Evolutionary conservation across 2,329 filamentous ascomycete species (phyloP).

Genomic region (Calonectria pteridis): DNA sequence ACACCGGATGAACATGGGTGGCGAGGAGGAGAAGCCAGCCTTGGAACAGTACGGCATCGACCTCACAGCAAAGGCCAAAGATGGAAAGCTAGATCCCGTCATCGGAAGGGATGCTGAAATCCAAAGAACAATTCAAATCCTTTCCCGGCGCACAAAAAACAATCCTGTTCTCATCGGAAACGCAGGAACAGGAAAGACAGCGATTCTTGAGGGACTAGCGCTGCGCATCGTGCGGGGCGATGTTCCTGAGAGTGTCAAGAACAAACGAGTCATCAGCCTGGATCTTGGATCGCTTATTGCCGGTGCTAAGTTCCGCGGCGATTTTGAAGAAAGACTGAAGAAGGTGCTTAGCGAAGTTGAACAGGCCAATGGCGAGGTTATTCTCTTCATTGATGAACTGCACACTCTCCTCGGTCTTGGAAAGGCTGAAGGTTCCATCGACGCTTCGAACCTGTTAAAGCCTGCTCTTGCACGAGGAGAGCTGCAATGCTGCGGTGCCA

Average conservation of each 20-base stretch:
- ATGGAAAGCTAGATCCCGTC: constrained; percentile 94
- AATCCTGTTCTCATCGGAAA: constrained; percentile 95
- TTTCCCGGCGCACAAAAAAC: constrained; percentile 94
- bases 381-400: constrained; percentile 95
- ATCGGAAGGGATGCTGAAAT: constrained; percentile 95
- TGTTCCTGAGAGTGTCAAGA: constrained; percentile 95
- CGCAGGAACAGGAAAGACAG: constrained; percentile 94
- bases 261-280: constrained; percentile 88
- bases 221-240: constrained; percentile 91
- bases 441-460: constrained; percentile 95
- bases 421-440: constrained; percentile 95
- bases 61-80: constrained; percentile 84
- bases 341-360: constrained; percentile 92
- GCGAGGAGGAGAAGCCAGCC: constrained; percentile 82
- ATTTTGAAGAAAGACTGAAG: constrained; percentile 96
- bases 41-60: constrained; percentile 93
- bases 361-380: constrained; percentile 88
- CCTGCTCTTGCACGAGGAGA: constrained; percentile 93
- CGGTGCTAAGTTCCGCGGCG: constrained; percentile 93
- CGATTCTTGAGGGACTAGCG: constrained; percentile 90
- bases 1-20: constrained; percentile 91
- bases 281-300: constrained; percentile 95
- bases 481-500: constrained; percentile 94
- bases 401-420: constrained; percentile 92
- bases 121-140: constrained; percentile 91